Conservation (phyloP, 176 grass and related monocot genomes). For the Paspalum vaginatum region DNA sequence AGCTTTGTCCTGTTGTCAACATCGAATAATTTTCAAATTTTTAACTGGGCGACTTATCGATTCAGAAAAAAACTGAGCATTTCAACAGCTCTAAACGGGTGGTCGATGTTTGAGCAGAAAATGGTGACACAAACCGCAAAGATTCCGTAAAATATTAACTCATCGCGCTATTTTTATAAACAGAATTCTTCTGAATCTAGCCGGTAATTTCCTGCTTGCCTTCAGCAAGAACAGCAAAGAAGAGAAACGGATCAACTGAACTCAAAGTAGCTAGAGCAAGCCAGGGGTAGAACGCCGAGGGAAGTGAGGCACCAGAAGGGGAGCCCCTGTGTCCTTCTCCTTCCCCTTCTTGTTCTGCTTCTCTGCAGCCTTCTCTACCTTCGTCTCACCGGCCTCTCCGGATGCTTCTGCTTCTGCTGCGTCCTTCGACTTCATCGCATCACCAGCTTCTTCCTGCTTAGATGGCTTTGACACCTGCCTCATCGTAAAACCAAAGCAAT, state of each 20-base stretch:
- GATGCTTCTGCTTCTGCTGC: slow-evolving; percentile 12
- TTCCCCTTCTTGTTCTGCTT: background rate
- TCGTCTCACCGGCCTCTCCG: background rate
- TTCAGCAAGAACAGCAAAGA: background rate
- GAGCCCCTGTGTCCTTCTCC: background rate
- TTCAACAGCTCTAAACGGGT: no score
- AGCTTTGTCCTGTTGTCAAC: background rate
- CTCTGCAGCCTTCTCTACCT: background rate
- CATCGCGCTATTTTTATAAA: no score
- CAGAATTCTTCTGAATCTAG: background rate
- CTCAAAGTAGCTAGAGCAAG: background rate
- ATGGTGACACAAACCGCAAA: no score
- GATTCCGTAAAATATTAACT: no score
- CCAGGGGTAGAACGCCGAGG: slow-evolving; percentile 9
- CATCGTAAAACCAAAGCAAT: slow-evolving; percentile 27
- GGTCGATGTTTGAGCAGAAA: no score
- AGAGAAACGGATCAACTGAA: background rate
- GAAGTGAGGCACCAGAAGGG: slow-evolving; percentile 6
- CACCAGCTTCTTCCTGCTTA: background rate
- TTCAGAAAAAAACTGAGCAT: background rate
- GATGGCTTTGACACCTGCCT: background rate
- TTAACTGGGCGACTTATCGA: background rate
- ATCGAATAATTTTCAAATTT: background rate
- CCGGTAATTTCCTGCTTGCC: background rate
- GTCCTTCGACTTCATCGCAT: background rate